Conservation (phyloP, 2,329 filamentous ascomycete species). For the Ascochyta lentis region DNA sequence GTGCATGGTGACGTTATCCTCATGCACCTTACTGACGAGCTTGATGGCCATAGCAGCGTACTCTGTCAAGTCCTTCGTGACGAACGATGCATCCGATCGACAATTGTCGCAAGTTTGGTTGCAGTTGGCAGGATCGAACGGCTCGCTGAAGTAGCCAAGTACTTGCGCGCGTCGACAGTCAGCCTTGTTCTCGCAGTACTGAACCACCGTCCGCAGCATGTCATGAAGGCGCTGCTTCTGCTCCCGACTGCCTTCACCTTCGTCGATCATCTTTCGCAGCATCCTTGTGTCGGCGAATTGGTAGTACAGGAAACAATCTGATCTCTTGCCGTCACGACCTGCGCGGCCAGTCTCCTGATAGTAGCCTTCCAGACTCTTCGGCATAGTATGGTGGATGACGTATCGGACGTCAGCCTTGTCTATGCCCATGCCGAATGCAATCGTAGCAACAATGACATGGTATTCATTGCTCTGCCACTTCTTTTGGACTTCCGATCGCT, state of each 20-base stretch:
- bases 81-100: constrained; percentile 72
- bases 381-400: constrained; percentile 90
- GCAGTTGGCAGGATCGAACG: constrained; percentile 76
- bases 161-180: constrained; percentile 90
- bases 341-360: constrained; percentile 98
- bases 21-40: constrained; percentile 66
- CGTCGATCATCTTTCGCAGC: constrained; percentile 80
- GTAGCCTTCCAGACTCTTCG: constrained; percentile 96
- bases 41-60: constrained; percentile 74
- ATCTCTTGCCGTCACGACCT: constrained; percentile 85
- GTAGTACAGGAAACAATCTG: constrained; percentile 91
- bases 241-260: constrained; percentile 75
- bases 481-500: constrained; percentile 75
- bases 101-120: constrained; percentile 87
- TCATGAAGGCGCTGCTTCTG: constrained; percentile 84
- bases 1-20: constrained; percentile 66
- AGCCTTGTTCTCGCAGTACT: constrained; percentile 86
- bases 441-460: constrained; percentile 95
- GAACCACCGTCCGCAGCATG: constrained; percentile 84
- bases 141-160: constrained; percentile 91
- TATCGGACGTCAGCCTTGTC: constrained; percentile 97
- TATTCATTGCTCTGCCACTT: constrained; percentile 81
- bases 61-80: constrained; percentile 76
- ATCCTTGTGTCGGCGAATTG: constrained; percentile 76
- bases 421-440: constrained; percentile 99